Evolutionary conservation across 306 rosid genomes (phyloP), one percentile per base, ranked within the genome.

Genomic region (Castanospermum australe): DNA sequence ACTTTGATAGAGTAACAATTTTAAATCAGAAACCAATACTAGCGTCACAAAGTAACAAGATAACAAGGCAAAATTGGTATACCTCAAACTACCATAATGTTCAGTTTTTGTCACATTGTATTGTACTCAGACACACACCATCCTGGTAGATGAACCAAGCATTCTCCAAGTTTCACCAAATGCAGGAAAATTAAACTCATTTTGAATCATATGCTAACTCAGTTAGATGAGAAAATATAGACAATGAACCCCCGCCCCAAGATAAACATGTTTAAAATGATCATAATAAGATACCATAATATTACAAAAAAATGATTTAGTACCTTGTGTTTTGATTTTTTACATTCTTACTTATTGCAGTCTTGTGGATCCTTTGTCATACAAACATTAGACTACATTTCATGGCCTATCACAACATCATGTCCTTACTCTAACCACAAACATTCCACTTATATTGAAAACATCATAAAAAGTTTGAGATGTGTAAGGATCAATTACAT

Each of bases 211-310:
- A 52, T 32, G 44, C 38, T 47, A 66, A 66, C 17, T 56, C 78
- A 41, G 13, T 62, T 77, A 50, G 65, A 77, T 73, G 62, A 14
- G 45, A 57, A 72, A 77, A 12, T 70, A 42, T 38, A 76, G 38
- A 55, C 69, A 67, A 60, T 32, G 18, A 35, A 65, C 20, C 35
- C 48, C 0, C 1, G 12, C 52, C 15, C 59, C 62, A 8, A 55
- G 8, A 55, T 56, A 68, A 67, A 51, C 1, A 66, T 5, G 15
- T 17, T 55, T 12, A 47, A 39, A 51, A 25, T 57, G 39, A 48
- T 28, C 20, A 3, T 15, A 18, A 39, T 25, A 51, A 61, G 72
- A 72, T 13, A 52, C 50, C 6, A 38, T 18, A 10, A 28, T 44
- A 24, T 60, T 69, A 2, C 44, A 63, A 69, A 78, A 69, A 78